Conservation (phyloP, 2,329 filamentous ascomycete genomes). For the Trichophyton verrucosum region DNA sequence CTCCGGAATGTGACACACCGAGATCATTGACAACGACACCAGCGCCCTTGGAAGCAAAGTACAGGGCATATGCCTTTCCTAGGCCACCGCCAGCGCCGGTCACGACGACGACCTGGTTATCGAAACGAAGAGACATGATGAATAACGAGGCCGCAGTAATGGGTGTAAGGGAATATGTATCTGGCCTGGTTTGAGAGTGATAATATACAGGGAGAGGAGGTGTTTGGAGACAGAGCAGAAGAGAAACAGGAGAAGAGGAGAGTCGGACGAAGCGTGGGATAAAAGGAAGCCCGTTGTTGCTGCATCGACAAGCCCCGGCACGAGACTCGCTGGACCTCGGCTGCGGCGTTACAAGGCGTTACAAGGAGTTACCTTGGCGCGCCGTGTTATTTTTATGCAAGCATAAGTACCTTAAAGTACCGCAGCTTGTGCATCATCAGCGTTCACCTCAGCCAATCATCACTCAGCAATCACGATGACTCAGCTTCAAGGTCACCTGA, state of each 20-base stretch:
- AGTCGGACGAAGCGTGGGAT: background rate
- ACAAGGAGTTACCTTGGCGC: background rate
- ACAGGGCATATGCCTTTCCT: slow-evolving; percentile 70
- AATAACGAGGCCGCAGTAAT: background rate
- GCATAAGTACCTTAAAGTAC: background rate
- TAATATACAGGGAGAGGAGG: background rate
- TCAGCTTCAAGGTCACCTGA: background rate
- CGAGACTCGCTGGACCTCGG: slow-evolving; percentile 1
- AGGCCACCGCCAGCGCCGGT: slow-evolving; percentile 75
- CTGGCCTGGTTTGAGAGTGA: background rate
- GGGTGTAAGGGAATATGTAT: background rate
- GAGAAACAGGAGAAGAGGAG: background rate
- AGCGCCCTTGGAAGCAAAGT: slow-evolving; percentile 84
- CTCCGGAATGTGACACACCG: slow-evolving; percentile 83
- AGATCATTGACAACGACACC: slow-evolving; percentile 96
- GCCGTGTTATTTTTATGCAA: background rate
- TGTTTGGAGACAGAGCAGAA: slow-evolving; percentile 10
- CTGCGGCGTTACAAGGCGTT: background rate
- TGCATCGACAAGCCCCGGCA: background rate
- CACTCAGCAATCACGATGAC: background rate
- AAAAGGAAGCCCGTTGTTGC: background rate
- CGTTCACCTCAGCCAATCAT: background rate
- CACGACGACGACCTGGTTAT: slow-evolving; percentile 79
- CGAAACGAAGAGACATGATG: slow-evolving; percentile 61
- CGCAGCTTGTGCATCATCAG: background rate